These are phyloP conservation scores for Colletotrichum tropicicola DNA, from an alignment of 2,329 filamentous ascomycete genomes.

Conservation along the genomic window DNA sequence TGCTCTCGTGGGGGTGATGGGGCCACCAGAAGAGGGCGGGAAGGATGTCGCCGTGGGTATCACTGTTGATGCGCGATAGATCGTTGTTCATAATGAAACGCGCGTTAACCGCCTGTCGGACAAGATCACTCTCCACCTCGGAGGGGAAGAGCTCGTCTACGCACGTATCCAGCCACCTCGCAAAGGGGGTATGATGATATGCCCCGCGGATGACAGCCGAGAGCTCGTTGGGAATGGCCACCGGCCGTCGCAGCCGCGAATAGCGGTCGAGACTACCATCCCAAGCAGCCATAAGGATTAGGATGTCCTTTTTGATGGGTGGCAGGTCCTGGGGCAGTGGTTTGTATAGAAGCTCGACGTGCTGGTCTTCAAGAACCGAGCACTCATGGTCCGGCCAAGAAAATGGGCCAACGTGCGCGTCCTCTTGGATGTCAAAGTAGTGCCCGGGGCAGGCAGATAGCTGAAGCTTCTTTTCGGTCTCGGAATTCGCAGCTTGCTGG, in stretches of 20 bases:
- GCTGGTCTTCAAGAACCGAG: too few relatives aligned
- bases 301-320: slow-evolving; percentile 44
- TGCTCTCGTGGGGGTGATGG: neutral
- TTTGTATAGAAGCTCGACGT: slow-evolving; percentile 33
- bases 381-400: too few relatives aligned
- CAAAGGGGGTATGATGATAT: slow-evolving; percentile 47
- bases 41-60: neutral
- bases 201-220: slow-evolving; percentile 42
- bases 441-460: too few relatives aligned
- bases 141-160: neutral
- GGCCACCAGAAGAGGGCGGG: neutral
- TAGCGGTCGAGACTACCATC: slow-evolving; percentile 50
- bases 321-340: slow-evolving; percentile 47
- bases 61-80: slow-evolving; percentile 29
- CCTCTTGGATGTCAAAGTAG: neutral
- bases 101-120: slow-evolving; percentile 34
- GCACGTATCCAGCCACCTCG: slow-evolving; percentile 36
- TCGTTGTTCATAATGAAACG: slow-evolving; percentile 43
- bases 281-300: slow-evolving; percentile 47
- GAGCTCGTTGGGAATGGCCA: slow-evolving; percentile 35
- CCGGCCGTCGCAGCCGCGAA: slow-evolving; percentile 40
- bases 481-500: neutral
- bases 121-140: neutral
- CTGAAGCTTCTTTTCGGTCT: too few relatives aligned
- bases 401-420: too few relatives aligned